A percentile compares a stretch with the other conserved stretches of the same genome.
Conservation (phyloP, 345 rosid species). For the Murraya koenigii region DNA sequence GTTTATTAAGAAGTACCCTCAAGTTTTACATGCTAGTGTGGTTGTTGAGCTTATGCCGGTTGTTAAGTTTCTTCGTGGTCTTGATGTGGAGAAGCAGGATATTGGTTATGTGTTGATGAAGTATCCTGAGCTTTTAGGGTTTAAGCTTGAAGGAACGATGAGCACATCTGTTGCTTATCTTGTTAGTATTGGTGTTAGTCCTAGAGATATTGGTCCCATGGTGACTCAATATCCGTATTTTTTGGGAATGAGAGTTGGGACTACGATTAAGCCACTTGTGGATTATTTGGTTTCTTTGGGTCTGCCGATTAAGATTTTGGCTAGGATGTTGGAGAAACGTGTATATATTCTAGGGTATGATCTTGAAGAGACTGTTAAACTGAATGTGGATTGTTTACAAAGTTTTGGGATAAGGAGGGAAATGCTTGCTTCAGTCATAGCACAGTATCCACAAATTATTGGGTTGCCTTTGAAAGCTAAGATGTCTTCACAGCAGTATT, state of each 20-base stretch:
- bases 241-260: conserved; percentile 93
- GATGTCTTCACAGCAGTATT: conserved; percentile 82
- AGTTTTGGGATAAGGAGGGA: conserved; percentile 79
- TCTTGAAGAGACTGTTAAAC: conserved; percentile 88
- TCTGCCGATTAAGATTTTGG: conserved; percentile 69
- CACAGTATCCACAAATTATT: conserved; percentile 77
- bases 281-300: conserved; percentile 73
- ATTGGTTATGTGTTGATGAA: conserved; percentile 73
- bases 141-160: conserved; percentile 91
- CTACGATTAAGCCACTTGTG: conserved; percentile 75
- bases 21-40: conserved; percentile 77
- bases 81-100: conserved; percentile 89
- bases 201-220: conserved; percentile 94
- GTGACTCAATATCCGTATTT: conserved; percentile 86
- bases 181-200: conserved; percentile 86
- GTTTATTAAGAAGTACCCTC: conserved; percentile 76
- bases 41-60: conserved; percentile 94
- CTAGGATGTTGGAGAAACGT: conserved; percentile 90
- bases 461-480: conserved; percentile 88
- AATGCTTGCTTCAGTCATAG: conserved; percentile 51
- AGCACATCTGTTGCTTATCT: conserved; percentile 92
- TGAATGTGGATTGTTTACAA: conserved; percentile 71
- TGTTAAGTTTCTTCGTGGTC: conserved; percentile 80
- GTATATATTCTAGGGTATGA: conserved; percentile 77
- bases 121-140: conserved; percentile 91